Base-by-base conservation (phyloP, 345 rosid species). In the Brassica rapa region DNA sequence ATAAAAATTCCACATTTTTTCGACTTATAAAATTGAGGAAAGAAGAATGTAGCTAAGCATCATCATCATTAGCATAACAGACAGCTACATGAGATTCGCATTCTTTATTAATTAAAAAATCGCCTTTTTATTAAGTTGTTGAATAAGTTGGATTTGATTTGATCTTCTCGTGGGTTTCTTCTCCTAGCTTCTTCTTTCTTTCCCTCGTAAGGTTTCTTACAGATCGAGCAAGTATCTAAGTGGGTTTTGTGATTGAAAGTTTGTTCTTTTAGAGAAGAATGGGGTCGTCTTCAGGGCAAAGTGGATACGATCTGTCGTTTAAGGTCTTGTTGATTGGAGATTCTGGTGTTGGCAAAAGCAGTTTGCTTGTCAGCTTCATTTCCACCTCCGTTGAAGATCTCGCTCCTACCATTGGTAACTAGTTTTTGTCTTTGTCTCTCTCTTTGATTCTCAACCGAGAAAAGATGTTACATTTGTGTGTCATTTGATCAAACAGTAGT, bases 311-410 rank as follows among this genome's bases (percentile, higher is more conserved):
- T 87, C 90, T 92, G 62, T 92, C 98, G 0, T 94, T 94, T 87
- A 94, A 92, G 93, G 88, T 94, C 91, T 78, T 94, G 89, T 87
- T 94, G 88, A 91, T 94, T 73, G 98, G 98, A 14, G 98, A 92
- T 82, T 92, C 98, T 8, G 92, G 90, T 62, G 98, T 94, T 72
- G 98, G 98, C 73, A 94, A 94, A 85, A 94, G 98, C 81, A 89
- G 97, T 70, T 91, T 94, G 72, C 97, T 92, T 85, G 93, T 94
- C 57, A 92, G 95, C 84, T 94, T 94, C 92, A 94, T 94, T 82
- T 91, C 98, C 55, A 73, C 71, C 70, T 81, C 97, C 25, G 83
- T 78, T 4, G 94, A 88, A 73, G 94, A 88, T 91, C 91, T 88
- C 79, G 79, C 95, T 71, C 97, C 97, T 60, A 94, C 98, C 62